Base-by-base conservation (phyloP, 306 rosid genomes). In the Hippophae tibetana region DNA sequence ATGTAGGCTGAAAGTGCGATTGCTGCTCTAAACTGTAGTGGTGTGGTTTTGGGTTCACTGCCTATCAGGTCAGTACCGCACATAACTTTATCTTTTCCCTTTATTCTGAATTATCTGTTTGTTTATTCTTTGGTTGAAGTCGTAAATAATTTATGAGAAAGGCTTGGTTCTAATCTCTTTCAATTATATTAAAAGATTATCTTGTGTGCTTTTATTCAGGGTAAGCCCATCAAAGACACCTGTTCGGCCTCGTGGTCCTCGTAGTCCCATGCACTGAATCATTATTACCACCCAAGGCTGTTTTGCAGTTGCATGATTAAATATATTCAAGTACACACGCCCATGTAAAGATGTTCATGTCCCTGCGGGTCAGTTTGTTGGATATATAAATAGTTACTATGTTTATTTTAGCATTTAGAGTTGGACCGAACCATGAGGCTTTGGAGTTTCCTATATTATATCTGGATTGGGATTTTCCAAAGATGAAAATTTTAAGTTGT, bases 1-100 rank as follows among this genome's bases (percentile, higher is more conserved):
- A 62, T 82, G 68, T 86, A 90, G 98, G 98, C 98, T 63, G 95
- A 75, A 75, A 75, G 79, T 65, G 79, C 79, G 43, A 75, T 75
- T 56, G 79, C 79, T 55, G 79, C 79, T 75, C 79, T 75, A 10
- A 75, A 75, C 44, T 75, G 79, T 44, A 75, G 79, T 46, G 79
- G 79, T 56, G 79, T 88, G 83, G 82, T 93, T 71, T 72, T 93
- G 90, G 97, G 99, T 48, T 63, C 94, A 3, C 76, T 86, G 77
- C 99, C 99, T 47, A 93, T 93, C 78, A 93, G 99, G 99, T 92
- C 59, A 47, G 90, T 31, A 57, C 13, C 61, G 63, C 82, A 67
- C 66, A 66, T 62, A 60, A 58, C 61, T 7, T 56, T 60, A 47
- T 42, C 56, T 59, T 13, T 26, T 26, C 46, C 63, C 49, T 23